phyloP scores from a whole-genome alignment of 139 green algal species.

The Protoeuglena noctilucae region DNA sequence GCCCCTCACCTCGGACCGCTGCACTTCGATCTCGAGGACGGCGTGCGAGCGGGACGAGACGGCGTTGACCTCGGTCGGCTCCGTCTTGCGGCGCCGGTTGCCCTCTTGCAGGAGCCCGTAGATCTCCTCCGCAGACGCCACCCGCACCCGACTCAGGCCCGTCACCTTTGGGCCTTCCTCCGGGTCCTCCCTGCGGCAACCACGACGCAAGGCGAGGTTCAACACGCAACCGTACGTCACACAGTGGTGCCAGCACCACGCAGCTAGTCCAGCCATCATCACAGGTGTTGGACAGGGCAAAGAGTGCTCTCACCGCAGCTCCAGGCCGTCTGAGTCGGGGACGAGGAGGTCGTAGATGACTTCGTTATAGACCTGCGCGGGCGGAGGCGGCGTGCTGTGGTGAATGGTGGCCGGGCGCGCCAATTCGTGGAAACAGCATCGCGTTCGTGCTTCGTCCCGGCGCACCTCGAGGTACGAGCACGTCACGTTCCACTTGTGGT shows the following conservation, averaged over 20 bases:
- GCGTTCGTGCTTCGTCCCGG: no score
- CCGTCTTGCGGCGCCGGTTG: constrained; percentile 24
- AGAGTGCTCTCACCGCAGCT: no score
- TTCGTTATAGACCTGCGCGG: constrained; percentile 38
- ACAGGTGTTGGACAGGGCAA: no score
- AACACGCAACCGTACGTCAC: no score
- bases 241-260: no score
- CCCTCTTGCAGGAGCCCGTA: constrained; percentile 20
- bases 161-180: constrained; percentile 10
- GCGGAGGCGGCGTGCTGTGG: no score
- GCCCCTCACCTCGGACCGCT: no score
- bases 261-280: no score
- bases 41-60: constrained; percentile 19
- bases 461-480: constrained; percentile 29
- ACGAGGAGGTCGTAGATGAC: constrained; percentile 26
- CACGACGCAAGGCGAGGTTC: no score
- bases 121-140: constrained; percentile 14
- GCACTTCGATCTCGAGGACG: constrained; percentile 57
- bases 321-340: constrained; percentile 7
- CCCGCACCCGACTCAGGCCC: constrained; percentile 8
- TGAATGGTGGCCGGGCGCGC: no score
- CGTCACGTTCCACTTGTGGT: constrained; percentile 11
- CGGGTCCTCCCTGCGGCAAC: constrained; percentile 28
- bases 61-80: constrained; percentile 25
- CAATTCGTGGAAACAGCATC: no score